Conservation (phyloP, 331 rosid species). For the Quercus phellos region DNA sequence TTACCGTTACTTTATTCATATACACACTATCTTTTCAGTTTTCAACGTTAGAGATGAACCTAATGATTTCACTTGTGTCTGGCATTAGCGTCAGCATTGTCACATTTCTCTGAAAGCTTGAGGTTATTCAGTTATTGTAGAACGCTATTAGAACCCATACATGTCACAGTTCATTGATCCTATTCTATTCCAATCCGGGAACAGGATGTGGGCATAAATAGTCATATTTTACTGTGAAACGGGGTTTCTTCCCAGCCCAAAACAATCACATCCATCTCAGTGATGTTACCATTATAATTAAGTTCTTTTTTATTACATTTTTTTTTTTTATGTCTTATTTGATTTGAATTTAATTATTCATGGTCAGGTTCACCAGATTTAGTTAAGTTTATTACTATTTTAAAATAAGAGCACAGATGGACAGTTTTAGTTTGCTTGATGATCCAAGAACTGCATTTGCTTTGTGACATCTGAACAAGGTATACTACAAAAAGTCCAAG, state of each 20-base stretch:
- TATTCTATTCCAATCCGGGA: constrained; percentile 36
- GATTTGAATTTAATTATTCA: too few relatives aligned
- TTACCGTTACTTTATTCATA: not conserved
- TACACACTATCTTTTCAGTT: not conserved
- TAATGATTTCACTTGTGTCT: constrained; percentile 8
- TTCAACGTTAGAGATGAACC: not conserved
- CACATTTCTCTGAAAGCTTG: constrained; percentile 16
- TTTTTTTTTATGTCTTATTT: too few relatives aligned
- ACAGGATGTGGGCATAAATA: constrained; percentile 19
- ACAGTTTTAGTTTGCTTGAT: too few relatives aligned
- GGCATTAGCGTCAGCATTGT: constrained; percentile 15
- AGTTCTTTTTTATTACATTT: not conserved
- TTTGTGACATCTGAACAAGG: not conserved
- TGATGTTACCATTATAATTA: not conserved
- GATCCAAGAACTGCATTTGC: too few relatives aligned
- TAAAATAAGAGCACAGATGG: too few relatives aligned
- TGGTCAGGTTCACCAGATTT: not conserved
- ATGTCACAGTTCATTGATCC: too few relatives aligned
- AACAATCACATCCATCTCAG: not conserved
- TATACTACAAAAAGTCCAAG: not conserved
- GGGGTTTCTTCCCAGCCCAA: not conserved
- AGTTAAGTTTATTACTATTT: not conserved
- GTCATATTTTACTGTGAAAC: constrained; percentile 13
- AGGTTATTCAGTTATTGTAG: constrained; percentile 26
- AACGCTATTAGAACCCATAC: not conserved